Percentiles rank a stretch among this genome's conserved stretches.
phyloP scores from a whole-genome alignment of 2,329 filamentous ascomycete genomes.

The Phoma sp. region DNA sequence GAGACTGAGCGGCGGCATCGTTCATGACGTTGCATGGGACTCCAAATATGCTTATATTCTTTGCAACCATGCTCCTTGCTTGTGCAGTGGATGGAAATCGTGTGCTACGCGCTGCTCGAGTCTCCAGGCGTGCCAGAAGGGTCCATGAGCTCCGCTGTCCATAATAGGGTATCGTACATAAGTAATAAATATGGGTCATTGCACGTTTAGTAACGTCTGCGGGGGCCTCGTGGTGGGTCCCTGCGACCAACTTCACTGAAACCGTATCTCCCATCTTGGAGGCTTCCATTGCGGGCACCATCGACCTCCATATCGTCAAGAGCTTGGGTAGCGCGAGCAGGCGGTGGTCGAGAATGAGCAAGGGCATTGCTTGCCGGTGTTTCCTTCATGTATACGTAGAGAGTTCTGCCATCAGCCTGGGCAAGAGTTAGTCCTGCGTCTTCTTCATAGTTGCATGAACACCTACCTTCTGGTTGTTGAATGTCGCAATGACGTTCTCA shows the following conservation, averaged over 20 bases:
- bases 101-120: neutral
- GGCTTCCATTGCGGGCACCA: constrained; percentile 42
- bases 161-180: constrained; percentile 36
- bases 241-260: constrained; percentile 42
- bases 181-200: constrained; percentile 16
- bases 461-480: constrained; percentile 78
- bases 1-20: neutral
- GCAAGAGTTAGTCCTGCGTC: constrained; percentile 16
- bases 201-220: constrained; percentile 38
- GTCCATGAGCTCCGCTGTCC: constrained; percentile 4
- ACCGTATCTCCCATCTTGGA: constrained; percentile 54
- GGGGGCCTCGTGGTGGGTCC: constrained; percentile 43
- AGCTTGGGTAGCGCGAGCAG: constrained; percentile 29
- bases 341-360: constrained; percentile 38
- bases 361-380: constrained; percentile 37
- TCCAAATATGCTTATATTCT: neutral
- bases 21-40: neutral
- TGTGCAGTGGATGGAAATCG: neutral
- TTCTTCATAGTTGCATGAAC: neutral
- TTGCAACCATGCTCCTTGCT: constrained; percentile 1
- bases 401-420: constrained; percentile 77
- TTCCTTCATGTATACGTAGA: constrained; percentile 75
- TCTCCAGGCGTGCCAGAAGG: neutral
- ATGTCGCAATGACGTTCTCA: constrained; percentile 74
- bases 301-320: constrained; percentile 54